Evolutionary conservation across 129 eudicot genomes (phyloP).

Genomic region (Tanacetum coccineum): DNA sequence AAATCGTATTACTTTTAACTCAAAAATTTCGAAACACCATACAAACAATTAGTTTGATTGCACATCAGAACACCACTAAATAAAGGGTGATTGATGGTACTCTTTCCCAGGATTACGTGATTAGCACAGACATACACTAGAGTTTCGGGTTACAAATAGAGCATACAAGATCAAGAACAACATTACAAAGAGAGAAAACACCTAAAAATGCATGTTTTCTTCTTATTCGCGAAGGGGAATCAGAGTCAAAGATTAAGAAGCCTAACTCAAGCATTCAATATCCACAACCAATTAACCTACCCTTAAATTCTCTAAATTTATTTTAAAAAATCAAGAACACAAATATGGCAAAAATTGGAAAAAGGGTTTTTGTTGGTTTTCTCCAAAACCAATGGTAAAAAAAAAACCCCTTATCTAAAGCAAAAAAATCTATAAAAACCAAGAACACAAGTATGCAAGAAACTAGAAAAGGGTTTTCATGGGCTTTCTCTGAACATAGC

Average conservation of each 20-base stretch:
- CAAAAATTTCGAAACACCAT: too few species aligned
- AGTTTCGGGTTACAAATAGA: neutral
- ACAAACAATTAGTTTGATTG: too few species aligned
- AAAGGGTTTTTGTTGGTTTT: slow-evolving; percentile 3
- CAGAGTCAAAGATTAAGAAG: slow-evolving; percentile 1
- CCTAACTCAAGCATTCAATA: slow-evolving; percentile 5
- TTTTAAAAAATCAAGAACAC: neutral
- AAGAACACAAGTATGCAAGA: slow-evolving; percentile 4
- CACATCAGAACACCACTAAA: slow-evolving; percentile 7
- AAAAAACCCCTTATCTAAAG: neutral
- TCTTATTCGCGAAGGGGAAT: slow-evolving; percentile 4
- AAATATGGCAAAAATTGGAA: neutral
- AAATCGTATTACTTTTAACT: too few species aligned
- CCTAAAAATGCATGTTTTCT: neutral
- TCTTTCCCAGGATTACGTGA: neutral
- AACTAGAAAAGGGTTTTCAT: neutral
- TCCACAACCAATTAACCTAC: slow-evolving; percentile 7
- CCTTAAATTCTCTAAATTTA: slow-evolving; percentile 1
- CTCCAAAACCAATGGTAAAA: too few species aligned
- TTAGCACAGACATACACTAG: slow-evolving; percentile 10
- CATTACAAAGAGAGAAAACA: too few species aligned
- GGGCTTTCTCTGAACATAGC: neutral
- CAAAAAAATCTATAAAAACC: neutral
- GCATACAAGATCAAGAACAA: neutral
- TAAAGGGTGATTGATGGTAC: neutral